Evolutionary conservation across 1,139 yeast species (phyloP), one percentile per base, ranked within the genome.

Genomic region (Blastobotrys petasosporus): DNA sequence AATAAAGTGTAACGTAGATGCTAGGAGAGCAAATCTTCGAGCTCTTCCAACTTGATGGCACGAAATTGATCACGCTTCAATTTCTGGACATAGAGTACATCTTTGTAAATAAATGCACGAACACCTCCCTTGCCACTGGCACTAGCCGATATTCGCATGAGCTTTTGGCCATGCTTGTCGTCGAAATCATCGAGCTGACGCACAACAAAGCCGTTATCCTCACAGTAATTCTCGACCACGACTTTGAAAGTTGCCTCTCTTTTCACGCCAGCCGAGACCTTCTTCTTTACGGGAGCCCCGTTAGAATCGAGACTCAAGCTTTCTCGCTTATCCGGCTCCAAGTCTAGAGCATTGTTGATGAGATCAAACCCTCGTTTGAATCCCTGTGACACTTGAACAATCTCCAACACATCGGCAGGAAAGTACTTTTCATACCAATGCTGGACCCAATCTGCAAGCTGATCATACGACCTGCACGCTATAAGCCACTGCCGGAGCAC

Each of bases 201-300:
- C 12, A 73, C 56, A 32, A 73, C 60, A 32, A 69, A 53, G 43
- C 66, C 68, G 46, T 67, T 60, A 7, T 57, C 56, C 12, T 61
- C 51, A 44, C 76, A 72, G 48, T 58, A 69, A 9, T 67, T 76
- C 45, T 75, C 78, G 8, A 79, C 69, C 28, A 78, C 73, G 28
- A 76, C 79, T 49, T 68, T 73, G 56, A 75, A 74, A 0, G 77
- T 45, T 37, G 39, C 39, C 32, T 44, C 25, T 15, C 41, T 32
- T 10, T 16, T 30, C 16, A 30, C 11, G 29, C 39, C 13, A 20
- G 33, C n/a, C 17, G 23, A 29, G 13, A 37, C 2, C 12, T 37
- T 20, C 15, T n/a, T 15, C 23, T n/a, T 15, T 29, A 15, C 23
- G 4, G 12, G 29, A n/a, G 33, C 33, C 7, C 15, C 8, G 9